Evolutionary conservation across 139 green algal species (phyloP).

Genomic region (Auxenochlorella pyrenoidosa): DNA sequence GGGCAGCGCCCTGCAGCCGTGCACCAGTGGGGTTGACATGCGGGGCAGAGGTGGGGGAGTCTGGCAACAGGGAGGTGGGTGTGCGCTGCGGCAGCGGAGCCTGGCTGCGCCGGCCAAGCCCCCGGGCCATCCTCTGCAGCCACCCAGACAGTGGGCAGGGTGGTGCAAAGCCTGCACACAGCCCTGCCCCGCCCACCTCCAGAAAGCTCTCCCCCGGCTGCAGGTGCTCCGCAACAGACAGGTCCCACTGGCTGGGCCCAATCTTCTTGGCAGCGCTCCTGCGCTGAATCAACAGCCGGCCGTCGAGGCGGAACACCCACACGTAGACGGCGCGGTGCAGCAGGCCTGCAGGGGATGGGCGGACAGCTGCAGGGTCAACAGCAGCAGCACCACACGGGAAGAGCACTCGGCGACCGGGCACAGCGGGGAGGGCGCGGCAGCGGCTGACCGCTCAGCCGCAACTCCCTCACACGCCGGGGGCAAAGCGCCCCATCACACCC

Average conservation of each 20-base stretch:
- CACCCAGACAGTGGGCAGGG: not conserved
- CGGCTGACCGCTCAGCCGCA: too few species aligned
- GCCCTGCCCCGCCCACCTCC: conserved; percentile 25
- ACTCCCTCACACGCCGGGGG: not conserved
- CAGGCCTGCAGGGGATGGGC: conserved; percentile 36
- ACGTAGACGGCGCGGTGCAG: conserved; percentile 71
- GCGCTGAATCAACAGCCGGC: conserved; percentile 68
- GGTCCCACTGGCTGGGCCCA: conserved; percentile 72
- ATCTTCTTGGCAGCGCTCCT: conserved; percentile 70
- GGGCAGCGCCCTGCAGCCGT: conserved; percentile 43
- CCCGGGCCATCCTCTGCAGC: not conserved
- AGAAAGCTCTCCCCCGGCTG: conserved; percentile 68
- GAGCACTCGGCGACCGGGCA: too few species aligned
- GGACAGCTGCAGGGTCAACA: not conserved
- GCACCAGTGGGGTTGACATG: not conserved
- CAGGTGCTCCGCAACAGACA: conserved; percentile 78
- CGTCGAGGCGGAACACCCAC: conserved; percentile 63
- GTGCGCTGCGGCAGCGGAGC: not conserved
- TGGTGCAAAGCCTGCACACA: too few species aligned
- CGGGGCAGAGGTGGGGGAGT: not conserved
- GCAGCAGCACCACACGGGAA: too few species aligned
- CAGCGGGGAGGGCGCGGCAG: too few species aligned
- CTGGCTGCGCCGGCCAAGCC: too few species aligned
- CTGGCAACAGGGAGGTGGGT: not conserved
- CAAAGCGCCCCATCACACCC: not conserved